A percentile compares a stretch with the other conserved stretches of the same genome.
These are phyloP conservation scores for Gossypium stocksii DNA, from an alignment of 345 rosid species.

Conservation along the genomic window DNA sequence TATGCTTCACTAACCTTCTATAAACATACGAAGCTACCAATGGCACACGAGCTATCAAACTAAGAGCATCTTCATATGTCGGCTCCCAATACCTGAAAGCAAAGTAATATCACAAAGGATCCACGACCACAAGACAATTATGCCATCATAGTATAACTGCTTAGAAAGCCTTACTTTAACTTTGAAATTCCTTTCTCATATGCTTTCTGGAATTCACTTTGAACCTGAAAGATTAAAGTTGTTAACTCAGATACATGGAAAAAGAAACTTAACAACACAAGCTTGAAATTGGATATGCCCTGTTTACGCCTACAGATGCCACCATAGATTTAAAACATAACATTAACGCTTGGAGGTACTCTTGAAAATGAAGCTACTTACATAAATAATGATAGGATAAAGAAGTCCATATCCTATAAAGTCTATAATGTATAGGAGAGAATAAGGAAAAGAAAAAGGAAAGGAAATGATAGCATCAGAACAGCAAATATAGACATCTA, in stretches of 20 bases:
- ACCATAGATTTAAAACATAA: slow-evolving; percentile 1
- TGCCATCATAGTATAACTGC: slow-evolving; percentile 13
- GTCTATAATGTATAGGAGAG: background rate
- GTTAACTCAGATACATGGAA: background rate
- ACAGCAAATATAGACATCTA: background rate
- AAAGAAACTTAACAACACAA: background rate
- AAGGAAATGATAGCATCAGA: background rate
- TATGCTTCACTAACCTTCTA: slow-evolving; percentile 55
- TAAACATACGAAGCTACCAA: slow-evolving; percentile 85
- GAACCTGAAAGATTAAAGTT: slow-evolving; percentile 52
- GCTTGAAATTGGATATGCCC: background rate
- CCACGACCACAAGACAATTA: slow-evolving; percentile 14
- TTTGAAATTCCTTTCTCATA: slow-evolving; percentile 85
- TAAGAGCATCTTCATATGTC: slow-evolving; percentile 85
- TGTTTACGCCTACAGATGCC: background rate
- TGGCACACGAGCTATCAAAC: slow-evolving; percentile 88
- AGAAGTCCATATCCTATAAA: background rate
- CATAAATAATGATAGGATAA: background rate
- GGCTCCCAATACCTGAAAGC: slow-evolving; percentile 91
- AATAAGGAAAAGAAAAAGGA: background rate
- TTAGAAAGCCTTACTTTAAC: slow-evolving; percentile 56
- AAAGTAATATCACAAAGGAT: slow-evolving; percentile 17
- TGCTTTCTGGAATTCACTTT: slow-evolving; percentile 96
- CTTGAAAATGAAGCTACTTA: background rate
- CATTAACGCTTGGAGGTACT: background rate